phyloP scores from a whole-genome alignment of 2,329 filamentous ascomycete species.

The Microcera coccophila region DNA sequence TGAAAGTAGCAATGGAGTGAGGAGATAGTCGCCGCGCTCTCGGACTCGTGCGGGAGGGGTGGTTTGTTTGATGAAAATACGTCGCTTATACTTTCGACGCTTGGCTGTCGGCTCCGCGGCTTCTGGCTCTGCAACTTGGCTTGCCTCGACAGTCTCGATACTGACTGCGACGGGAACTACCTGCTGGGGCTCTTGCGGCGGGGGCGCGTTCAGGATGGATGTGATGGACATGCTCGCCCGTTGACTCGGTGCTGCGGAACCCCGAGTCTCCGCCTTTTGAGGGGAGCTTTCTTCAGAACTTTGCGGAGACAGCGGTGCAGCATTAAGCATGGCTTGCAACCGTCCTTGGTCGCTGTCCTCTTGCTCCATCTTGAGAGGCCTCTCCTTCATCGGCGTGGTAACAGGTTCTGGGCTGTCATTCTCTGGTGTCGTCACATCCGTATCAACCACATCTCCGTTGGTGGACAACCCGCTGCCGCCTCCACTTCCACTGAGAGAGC shows the following conservation, averaged over 20 bases:
- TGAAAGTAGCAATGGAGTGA: slow-evolving; percentile 71
- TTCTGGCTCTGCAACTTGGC: slow-evolving; percentile 14
- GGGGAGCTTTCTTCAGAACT: slow-evolving; percentile 29
- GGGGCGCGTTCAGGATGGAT: slow-evolving; percentile 31
- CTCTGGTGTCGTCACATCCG: slow-evolving; percentile 50
- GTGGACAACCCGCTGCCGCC: no score
- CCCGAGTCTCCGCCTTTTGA: slow-evolving; percentile 1
- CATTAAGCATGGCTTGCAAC: slow-evolving; percentile 3
- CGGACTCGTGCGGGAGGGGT: slow-evolving; percentile 41
- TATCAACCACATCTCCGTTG: slow-evolving; percentile 31
- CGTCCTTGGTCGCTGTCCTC: slow-evolving; percentile 9
- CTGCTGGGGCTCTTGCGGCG: slow-evolving; percentile 15
- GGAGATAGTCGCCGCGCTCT: slow-evolving; percentile 73
- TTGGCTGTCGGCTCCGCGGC: slow-evolving; percentile 17
- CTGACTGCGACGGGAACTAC: slow-evolving; percentile 18
- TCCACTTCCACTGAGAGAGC: slow-evolving; percentile 32
- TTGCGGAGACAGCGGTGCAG: slow-evolving; percentile 31
- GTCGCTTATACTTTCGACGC: slow-evolving; percentile 34
- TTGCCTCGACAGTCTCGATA: slow-evolving; percentile 21
- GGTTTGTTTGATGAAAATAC: slow-evolving; percentile 32
- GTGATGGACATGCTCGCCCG: slow-evolving; percentile 32
- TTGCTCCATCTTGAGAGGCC: slow-evolving; percentile 20
- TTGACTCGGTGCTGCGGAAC: background rate
- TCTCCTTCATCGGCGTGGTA: slow-evolving; percentile 35
- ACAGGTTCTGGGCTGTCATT: slow-evolving; percentile 42